These are phyloP conservation scores for Aspergillus latus DNA, from an alignment of 2,329 filamentous ascomycete species.

Conservation along the genomic window DNA sequence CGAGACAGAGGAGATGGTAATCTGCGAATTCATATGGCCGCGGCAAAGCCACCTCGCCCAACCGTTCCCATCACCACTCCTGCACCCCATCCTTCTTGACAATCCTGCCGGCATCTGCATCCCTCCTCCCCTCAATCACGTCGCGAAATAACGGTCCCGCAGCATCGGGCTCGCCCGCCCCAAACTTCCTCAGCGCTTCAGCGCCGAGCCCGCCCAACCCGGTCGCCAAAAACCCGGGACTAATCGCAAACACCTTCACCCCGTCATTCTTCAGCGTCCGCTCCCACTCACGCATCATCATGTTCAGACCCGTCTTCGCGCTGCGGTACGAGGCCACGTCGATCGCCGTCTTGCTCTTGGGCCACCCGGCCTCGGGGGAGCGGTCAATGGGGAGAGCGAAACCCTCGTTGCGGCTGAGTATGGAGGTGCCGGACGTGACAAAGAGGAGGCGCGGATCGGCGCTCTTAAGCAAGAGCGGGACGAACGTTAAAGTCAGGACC, in stretches of 20 bases:
- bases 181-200: slow-evolving; percentile 20
- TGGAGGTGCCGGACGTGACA: slow-evolving; percentile 47
- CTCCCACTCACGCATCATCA: slow-evolving; percentile 51
- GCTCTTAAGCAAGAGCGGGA: slow-evolving; percentile 52
- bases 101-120: slow-evolving; percentile 44
- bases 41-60: too few species aligned
- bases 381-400: slow-evolving; percentile 4
- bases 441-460: slow-evolving; percentile 49
- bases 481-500: slow-evolving; percentile 47
- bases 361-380: slow-evolving; percentile 41
- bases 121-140: slow-evolving; percentile 45
- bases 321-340: slow-evolving; percentile 39
- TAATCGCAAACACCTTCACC: slow-evolving; percentile 52
- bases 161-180: slow-evolving; percentile 36
- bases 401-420: slow-evolving; percentile 28
- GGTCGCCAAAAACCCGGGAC: slow-evolving; percentile 53
- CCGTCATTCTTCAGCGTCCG: slow-evolving; percentile 49
- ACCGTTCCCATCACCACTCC: slow-evolving; percentile 11
- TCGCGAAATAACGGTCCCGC: slow-evolving; percentile 42
- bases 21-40: too few species aligned
- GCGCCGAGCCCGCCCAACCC: slow-evolving; percentile 40
- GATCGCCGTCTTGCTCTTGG: slow-evolving; percentile 30
- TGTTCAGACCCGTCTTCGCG: slow-evolving; percentile 49
- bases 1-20: too few species aligned
- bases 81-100: slow-evolving; percentile 26